Evolutionary conservation across 2,329 filamentous ascomycete species (phyloP).

Genomic region (Fonsecaea pedrosoi): DNA sequence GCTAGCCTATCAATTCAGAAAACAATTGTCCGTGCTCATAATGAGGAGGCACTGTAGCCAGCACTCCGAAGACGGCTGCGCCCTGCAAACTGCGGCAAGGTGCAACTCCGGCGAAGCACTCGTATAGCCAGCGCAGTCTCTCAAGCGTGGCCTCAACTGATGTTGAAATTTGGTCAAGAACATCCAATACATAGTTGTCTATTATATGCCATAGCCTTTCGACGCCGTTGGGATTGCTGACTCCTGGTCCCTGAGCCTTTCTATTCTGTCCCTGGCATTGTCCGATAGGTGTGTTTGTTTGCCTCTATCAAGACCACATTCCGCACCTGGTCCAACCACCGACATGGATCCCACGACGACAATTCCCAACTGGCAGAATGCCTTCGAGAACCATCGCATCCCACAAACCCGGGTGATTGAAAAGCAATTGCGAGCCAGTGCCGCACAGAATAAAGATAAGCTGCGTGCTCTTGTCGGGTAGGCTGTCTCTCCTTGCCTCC

Average conservation of each 20-base stretch:
- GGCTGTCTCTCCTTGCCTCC: conserved; percentile 31
- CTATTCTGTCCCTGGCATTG: neutral
- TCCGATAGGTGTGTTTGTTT: neutral
- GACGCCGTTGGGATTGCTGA: neutral
- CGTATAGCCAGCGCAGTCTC: neutral
- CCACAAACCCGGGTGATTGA: conserved; percentile 68
- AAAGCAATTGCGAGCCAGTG: conserved; percentile 67
- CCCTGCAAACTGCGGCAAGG: too few relatives aligned
- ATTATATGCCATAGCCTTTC: neutral
- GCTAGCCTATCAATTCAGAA: neutral
- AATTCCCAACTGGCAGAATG: conserved; percentile 65
- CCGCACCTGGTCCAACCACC: neutral
- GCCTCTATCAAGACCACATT: neutral
- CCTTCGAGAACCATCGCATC: conserved; percentile 67
- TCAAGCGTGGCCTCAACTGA: conserved; percentile 1
- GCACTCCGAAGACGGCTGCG: too few relatives aligned
- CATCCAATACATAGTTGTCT: neutral
- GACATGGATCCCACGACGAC: conserved; percentile 28
- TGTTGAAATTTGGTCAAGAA: neutral
- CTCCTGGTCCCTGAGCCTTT: neutral
- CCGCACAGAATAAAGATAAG: conserved; percentile 69
- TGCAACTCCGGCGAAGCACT: neutral
- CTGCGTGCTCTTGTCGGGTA: conserved; percentile 71
- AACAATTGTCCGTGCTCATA: neutral
- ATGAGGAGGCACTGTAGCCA: neutral